Evolutionary conservation across 2,329 filamentous ascomycete genomes (phyloP).

Genomic region (Penicillium sumatraense): DNA sequence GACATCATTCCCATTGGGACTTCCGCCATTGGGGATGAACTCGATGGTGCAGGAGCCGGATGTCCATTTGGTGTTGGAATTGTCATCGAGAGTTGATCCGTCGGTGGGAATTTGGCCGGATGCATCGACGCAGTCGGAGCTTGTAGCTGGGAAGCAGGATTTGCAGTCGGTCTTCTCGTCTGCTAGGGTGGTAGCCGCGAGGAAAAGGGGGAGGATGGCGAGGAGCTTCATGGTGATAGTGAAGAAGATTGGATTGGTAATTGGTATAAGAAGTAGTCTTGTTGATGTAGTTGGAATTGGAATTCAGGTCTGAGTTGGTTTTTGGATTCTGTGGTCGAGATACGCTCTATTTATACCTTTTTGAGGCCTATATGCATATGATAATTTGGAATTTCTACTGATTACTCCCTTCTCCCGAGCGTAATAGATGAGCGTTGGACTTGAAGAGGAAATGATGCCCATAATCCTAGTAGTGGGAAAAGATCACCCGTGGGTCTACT

Average conservation of each 20-base stretch:
- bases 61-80: background rate
- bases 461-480: background rate
- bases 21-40: background rate
- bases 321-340: background rate
- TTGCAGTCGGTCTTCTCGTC: background rate
- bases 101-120: background rate
- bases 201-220: background rate
- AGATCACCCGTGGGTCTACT: background rate
- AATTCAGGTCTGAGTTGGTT: background rate
- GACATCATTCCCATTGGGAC: background rate
- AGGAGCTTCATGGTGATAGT: background rate
- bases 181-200: background rate
- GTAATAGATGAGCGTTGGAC: no score
- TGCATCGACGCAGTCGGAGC: background rate
- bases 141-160: background rate
- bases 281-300: background rate
- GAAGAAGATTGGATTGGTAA: background rate
- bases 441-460: background rate
- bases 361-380: background rate
- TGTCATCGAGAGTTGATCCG: background rate
- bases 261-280: background rate
- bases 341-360: background rate
- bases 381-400: no score
- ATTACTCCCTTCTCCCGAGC: no score
- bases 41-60: background rate